A percentile compares a stretch with the other conserved stretches of the same genome.
phyloP scores from a whole-genome alignment of 192 early-diverging fungal genomes.

The Phycomyces nitens region DNA sequence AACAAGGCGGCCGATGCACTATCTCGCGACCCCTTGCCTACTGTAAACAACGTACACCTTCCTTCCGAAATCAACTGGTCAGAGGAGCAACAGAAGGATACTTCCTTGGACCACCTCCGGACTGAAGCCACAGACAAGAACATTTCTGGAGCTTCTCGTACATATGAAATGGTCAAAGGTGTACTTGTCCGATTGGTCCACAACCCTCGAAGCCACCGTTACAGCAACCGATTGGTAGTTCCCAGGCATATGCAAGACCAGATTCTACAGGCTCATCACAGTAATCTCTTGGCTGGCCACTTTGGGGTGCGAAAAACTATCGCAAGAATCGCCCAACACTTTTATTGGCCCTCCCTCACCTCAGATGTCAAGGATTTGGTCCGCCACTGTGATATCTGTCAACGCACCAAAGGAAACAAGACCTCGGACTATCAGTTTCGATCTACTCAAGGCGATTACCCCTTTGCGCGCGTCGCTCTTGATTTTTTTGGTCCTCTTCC shows the following conservation, averaged over 20 bases:
- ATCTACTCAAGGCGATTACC: neutral
- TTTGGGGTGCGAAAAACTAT: neutral
- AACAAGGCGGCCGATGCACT: neutral
- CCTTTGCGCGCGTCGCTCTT: constrained; percentile 15
- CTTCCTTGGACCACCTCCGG: no score
- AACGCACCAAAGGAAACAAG: neutral
- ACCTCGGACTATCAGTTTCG: neutral
- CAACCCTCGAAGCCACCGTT: neutral
- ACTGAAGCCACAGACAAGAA: no score
- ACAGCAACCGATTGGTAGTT: neutral
- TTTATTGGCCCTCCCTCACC: no score
- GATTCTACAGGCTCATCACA: neutral
- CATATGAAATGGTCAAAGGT: no score
- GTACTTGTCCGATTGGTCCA: no score
- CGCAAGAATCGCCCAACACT: no score
- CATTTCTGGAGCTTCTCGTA: no score
- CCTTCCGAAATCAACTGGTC: no score
- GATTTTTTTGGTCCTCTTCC: constrained; percentile 24
- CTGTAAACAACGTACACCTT: no score
- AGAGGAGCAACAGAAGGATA: no score
- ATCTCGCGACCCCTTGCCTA: neutral
- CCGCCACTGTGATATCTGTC: neutral
- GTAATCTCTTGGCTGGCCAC: neutral
- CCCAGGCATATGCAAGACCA: neutral
- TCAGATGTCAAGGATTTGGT: no score